Percentiles rank a stretch among this genome's conserved stretches.
phyloP scores from a whole-genome alignment of 108 stramenopile genomes.

The Fistulifera pelliculosa region DNA sequence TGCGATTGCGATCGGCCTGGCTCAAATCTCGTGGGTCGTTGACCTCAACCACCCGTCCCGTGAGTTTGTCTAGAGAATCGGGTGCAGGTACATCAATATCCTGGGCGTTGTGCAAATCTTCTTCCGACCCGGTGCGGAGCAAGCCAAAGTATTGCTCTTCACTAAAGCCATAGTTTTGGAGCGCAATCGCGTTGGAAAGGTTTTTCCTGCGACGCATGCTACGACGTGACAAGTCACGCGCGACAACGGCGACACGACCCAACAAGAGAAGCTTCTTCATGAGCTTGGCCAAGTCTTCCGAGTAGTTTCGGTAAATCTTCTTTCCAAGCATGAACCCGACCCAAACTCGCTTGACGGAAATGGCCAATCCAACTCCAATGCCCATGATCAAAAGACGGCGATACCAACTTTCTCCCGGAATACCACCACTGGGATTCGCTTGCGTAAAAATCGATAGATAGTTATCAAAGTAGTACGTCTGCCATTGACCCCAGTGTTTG shows the following conservation, averaged over 20 bases:
- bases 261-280: conserved; percentile 57
- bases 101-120: neutral
- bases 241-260: conserved; percentile 34
- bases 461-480: conserved; percentile 14
- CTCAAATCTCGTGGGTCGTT: neutral
- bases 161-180: neutral
- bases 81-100: neutral
- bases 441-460: conserved; percentile 31
- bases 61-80: neutral
- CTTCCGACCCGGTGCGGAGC: neutral
- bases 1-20: neutral
- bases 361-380: conserved; percentile 32
- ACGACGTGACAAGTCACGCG: neutral
- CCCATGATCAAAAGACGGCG: conserved; percentile 28
- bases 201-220: neutral
- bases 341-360: conserved; percentile 51
- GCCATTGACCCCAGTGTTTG: conserved; percentile 52
- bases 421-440: conserved; percentile 34
- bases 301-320: conserved; percentile 28
- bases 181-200: conserved; percentile 5
- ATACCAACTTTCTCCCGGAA: conserved; percentile 5
- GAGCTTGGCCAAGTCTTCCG: conserved; percentile 32
- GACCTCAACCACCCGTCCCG: neutral
- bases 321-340: conserved; percentile 50
- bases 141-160: neutral